Evolutionary conservation across 2,329 filamentous ascomycete species (phyloP).

Genomic region (Aspergillus hortae): DNA sequence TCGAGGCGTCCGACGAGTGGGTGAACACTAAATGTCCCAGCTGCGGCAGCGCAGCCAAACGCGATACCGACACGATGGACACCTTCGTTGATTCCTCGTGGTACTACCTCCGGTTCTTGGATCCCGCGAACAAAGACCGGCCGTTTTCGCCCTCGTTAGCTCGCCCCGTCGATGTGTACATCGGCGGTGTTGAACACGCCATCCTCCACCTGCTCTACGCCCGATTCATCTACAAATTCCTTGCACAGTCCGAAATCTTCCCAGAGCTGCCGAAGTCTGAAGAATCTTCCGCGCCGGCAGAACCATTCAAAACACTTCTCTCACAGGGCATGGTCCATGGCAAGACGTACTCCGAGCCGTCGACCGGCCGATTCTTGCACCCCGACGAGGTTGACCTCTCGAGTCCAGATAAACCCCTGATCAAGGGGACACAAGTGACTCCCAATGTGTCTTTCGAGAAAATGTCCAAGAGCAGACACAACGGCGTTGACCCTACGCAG

Average conservation of each 20-base stretch:
- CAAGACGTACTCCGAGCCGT: conserved; percentile 72
- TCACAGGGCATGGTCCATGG: conserved; percentile 94
- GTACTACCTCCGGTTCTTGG: conserved; percentile 82
- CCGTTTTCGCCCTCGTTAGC: conserved; percentile 58
- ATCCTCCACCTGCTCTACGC: conserved; percentile 87
- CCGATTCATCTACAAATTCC: conserved; percentile 85
- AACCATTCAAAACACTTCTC: conserved; percentile 79
- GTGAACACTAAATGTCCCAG: conserved; percentile 69
- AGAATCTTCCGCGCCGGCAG: conserved; percentile 45
- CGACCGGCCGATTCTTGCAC: conserved; percentile 71
- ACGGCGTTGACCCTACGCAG: conserved; percentile 75
- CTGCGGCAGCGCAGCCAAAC: conserved; percentile 66
- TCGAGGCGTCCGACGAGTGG: conserved; percentile 70
- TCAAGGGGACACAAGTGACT: conserved; percentile 58
- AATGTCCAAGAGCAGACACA: conserved; percentile 94
- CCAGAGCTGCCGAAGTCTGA: conserved; percentile 35
- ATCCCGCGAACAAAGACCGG: conserved; percentile 60
- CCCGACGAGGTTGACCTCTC: conserved; percentile 69
- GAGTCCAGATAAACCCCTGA: conserved; percentile 53
- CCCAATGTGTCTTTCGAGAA: conserved; percentile 74
- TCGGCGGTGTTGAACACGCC: conserved; percentile 86
- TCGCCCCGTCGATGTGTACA: conserved; percentile 81
- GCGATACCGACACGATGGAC: conserved; percentile 94
- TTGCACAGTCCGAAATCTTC: conserved; percentile 52
- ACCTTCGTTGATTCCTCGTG: conserved; percentile 94